A percentile compares a stretch with the other conserved stretches of the same genome.
phyloP scores from a whole-genome alignment of 73 alveolate species.

The Blepharisma stoltei region DNA sequence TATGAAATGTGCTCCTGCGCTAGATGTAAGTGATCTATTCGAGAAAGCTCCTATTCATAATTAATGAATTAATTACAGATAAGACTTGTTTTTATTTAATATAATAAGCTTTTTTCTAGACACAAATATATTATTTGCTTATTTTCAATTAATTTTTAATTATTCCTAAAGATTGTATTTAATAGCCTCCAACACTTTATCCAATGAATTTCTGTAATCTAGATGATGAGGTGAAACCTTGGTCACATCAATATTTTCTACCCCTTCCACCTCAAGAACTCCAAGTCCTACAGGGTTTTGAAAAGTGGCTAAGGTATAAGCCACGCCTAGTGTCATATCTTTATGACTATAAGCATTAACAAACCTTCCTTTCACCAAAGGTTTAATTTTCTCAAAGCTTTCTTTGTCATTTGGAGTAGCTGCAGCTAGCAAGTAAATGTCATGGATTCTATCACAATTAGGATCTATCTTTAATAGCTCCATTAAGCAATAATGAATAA shows the following conservation, averaged over 20 bases:
- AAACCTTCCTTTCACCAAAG: constrained; percentile 9
- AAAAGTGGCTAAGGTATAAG: neutral
- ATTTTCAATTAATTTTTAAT: too few relatives aligned
- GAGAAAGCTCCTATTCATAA: too few relatives aligned
- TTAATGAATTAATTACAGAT: too few relatives aligned
- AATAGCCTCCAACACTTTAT: neutral
- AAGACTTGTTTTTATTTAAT: too few relatives aligned
- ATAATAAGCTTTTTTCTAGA: too few relatives aligned
- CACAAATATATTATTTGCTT: too few relatives aligned
- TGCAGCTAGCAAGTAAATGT: neutral
- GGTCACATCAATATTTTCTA: constrained; percentile 23
- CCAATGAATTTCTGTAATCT: neutral
- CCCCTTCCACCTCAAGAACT: neutral
- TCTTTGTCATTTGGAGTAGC: constrained; percentile 5
- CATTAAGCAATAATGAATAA: constrained; percentile 1
- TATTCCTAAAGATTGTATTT: too few relatives aligned
- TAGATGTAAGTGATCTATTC: too few relatives aligned
- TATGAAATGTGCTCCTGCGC: too few relatives aligned
- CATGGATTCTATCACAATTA: neutral
- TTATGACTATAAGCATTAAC: neutral
- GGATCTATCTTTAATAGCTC: neutral
- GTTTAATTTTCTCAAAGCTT: neutral
- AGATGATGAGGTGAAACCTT: neutral
- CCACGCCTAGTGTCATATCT: neutral
- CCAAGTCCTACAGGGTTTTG: neutral